Base-by-base conservation (phyloP, 2,329 filamentous ascomycete genomes). In the Fusarium succisae region DNA sequence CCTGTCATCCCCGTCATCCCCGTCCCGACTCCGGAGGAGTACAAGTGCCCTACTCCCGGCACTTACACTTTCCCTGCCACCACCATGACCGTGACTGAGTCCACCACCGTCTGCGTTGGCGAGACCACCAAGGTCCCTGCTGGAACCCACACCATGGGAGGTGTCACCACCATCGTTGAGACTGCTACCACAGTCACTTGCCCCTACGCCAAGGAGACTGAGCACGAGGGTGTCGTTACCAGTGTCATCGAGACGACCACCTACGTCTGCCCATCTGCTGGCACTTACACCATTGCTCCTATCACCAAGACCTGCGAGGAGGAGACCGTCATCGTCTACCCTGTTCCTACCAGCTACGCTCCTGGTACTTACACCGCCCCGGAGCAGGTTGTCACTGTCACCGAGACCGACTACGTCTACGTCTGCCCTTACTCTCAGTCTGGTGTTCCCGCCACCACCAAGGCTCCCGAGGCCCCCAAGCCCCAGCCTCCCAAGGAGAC, bases 11-110 rank as follows among this genome's bases (percentile, higher is more conserved):
- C 84, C 32, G 82, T 87, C 65, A 83, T 84, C 57, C 82, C 84
- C 32, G 83, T 90, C 53, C 88, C 88, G 50, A 90, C 88, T 28
- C 87, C 87, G 26, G 81, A 86, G 74, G 81, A 85, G 57, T 83
- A 87, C 83, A 84, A 84, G 57, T 92, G 87, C 87, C 84, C 90
- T 61, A 91, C 90, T 51, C 89, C 92, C 38, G 93, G 93, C 82
- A 89, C 88, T 72, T 95, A 94, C 86, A 94, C 92, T 76, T 90
- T 94, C 87, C 91, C 91, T 76, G 91, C 92, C 68, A 92, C 88
- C 76, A 95, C 92, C 72, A 80, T 93, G 74, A 91, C 90, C 70
- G 84, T 95, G 75, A 91, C 87, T 72, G 86, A 90, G 82, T 88
- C 89, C 69, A 92, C 91, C 76, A 93, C 91, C 44, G 91, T 93